Percentiles rank a stretch among this genome's conserved stretches.
Evolutionary conservation across 192 early-diverging fungal species (phyloP).

Genomic region (Phycomyces nitens): DNA sequence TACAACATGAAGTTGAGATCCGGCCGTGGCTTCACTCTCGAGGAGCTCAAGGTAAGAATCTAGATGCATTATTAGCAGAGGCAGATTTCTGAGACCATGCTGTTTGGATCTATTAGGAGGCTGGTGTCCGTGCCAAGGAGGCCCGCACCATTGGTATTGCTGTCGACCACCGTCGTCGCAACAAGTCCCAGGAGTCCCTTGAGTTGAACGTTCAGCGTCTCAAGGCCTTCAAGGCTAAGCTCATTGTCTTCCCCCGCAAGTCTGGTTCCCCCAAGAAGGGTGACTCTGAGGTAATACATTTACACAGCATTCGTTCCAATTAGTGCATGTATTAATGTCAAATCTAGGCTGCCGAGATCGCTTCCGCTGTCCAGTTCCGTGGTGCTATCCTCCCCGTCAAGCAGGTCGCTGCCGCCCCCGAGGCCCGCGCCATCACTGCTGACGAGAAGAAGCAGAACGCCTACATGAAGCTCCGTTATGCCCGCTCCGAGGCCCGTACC

Average conservation of each 20-base stretch:
- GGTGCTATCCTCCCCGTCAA: slow-evolving; percentile 67
- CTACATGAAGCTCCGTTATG: slow-evolving; percentile 74
- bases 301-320: too few species aligned
- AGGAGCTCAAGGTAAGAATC: slow-evolving; percentile 87
- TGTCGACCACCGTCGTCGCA: slow-evolving; percentile 95
- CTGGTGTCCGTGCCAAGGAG: slow-evolving; percentile 90
- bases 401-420: slow-evolving; percentile 47
- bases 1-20: slow-evolving; percentile 97
- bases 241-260: slow-evolving; percentile 97
- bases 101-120: slow-evolving; percentile 61
- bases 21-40: slow-evolving; percentile 97
- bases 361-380: slow-evolving; percentile 61
- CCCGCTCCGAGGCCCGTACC: slow-evolving; percentile 69
- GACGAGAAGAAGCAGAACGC: slow-evolving; percentile 55
- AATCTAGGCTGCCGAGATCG: slow-evolving; percentile 42
- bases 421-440: slow-evolving; percentile 54
- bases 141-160: slow-evolving; percentile 93
- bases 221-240: slow-evolving; percentile 89
- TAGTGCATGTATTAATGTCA: too few species aligned
- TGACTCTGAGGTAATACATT: slow-evolving; percentile 51
- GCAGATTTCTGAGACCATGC: too few species aligned
- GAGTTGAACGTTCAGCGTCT: slow-evolving; percentile 91
- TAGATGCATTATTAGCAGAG: neutral
- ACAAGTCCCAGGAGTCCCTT: slow-evolving; percentile 93
- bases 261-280: slow-evolving; percentile 83